Evolutionary conservation across 2,329 filamentous ascomycete genomes (phyloP).

Genomic region (Diaporthe helianthi): DNA sequence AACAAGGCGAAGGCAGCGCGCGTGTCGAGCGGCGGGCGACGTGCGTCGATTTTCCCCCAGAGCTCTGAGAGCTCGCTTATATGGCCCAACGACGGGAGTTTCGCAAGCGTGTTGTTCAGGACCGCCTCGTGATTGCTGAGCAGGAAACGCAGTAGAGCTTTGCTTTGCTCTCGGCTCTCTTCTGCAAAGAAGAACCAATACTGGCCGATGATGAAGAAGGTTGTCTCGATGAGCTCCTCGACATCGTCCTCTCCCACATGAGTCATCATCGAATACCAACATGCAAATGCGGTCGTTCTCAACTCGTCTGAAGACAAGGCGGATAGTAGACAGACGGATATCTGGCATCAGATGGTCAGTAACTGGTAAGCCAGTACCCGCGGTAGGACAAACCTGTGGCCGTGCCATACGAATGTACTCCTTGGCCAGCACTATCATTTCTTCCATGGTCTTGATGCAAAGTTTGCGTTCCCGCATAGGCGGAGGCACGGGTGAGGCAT

Average conservation of each 20-base stretch:
- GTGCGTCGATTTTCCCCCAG: conserved; percentile 67
- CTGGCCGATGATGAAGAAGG: conserved; percentile 83
- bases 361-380: neutral
- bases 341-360: conserved; percentile 56
- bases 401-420: conserved; percentile 78
- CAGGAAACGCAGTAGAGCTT: conserved; percentile 69
- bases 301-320: conserved; percentile 78
- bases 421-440: conserved; percentile 82
- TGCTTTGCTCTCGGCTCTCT: conserved; percentile 64
- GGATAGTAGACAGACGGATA: conserved; percentile 90
- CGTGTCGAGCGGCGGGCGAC: conserved; percentile 71
- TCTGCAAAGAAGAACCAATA: conserved; percentile 77
- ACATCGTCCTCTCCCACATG: conserved; percentile 81
- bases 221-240: conserved; percentile 82
- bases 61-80: conserved; percentile 74
- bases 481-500: conserved; percentile 61
- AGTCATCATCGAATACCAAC: conserved; percentile 82
- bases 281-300: conserved; percentile 79
- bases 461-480: conserved; percentile 72
- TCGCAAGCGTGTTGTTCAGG: conserved; percentile 72
- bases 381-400: conserved; percentile 69
- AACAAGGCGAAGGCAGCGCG: conserved; percentile 75
- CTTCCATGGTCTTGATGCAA: conserved; percentile 83
- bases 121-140: conserved; percentile 67
- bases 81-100: conserved; percentile 77